Conservation (phyloP, 352 stramenopile genomes). For the Phytophthora ohioensis region DNA sequence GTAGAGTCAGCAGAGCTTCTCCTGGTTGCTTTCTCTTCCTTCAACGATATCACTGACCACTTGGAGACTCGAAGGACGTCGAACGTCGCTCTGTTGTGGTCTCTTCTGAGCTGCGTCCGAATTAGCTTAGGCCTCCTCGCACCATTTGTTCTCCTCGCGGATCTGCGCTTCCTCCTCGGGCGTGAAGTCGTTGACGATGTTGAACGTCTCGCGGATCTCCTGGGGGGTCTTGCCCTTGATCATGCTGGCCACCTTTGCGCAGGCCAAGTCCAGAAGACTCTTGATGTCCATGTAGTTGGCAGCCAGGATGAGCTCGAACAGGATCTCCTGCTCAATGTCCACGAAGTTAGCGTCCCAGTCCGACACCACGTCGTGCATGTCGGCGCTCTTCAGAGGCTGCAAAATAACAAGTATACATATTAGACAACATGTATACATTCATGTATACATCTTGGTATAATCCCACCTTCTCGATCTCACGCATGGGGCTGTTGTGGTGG, state of each 20-base stretch:
- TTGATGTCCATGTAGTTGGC: slow-evolving; percentile 99
- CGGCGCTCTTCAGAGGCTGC: slow-evolving; percentile 96
- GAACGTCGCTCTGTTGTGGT: neutral
- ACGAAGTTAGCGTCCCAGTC: slow-evolving; percentile 99
- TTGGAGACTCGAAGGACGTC: too few relatives aligned
- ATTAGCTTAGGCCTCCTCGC: slow-evolving; percentile 95
- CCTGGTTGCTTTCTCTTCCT: too few relatives aligned
- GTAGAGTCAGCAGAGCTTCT: neutral
- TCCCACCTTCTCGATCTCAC: slow-evolving; percentile 98
- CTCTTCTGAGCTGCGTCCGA: neutral
- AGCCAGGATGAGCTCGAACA: slow-evolving; percentile 99
- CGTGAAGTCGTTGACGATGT: slow-evolving; percentile 99
- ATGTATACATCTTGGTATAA: neutral
- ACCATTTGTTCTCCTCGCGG: slow-evolving; percentile 99
- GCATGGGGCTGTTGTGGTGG: slow-evolving; percentile 98
- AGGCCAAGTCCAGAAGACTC: slow-evolving; percentile 92
- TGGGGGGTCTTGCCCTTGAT: slow-evolving; percentile 98
- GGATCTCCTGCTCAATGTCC: slow-evolving; percentile 98
- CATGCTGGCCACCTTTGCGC: slow-evolving; percentile 94
- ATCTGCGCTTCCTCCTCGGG: slow-evolving; percentile 99
- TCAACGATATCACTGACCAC: too few relatives aligned
- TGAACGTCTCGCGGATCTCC: slow-evolving; percentile 99
- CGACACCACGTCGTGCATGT: slow-evolving; percentile 99
- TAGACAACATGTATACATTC: neutral
- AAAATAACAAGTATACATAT: slow-evolving; percentile 19